A percentile compares a stretch with the other conserved stretches of the same genome.
Conservation (phyloP, 371 early-diverging fungal species). For the Mortierella sp. region DNA sequence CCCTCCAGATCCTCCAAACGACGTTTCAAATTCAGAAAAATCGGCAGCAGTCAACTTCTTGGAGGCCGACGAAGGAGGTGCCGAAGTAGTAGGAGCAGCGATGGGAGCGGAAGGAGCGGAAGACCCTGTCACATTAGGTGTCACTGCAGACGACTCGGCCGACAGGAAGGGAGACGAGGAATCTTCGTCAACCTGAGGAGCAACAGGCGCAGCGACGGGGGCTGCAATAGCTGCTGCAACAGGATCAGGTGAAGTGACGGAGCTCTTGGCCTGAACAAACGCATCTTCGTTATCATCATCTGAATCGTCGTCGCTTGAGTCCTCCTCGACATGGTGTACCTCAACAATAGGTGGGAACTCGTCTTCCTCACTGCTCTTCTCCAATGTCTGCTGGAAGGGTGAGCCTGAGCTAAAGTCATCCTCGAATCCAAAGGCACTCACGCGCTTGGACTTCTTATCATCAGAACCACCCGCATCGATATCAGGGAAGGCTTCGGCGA, state of each 20-base stretch:
- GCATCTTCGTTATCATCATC: constrained; percentile 46
- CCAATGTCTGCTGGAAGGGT: constrained; percentile 20
- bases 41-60: constrained; percentile 52
- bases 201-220: constrained; percentile 1
- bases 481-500: constrained; percentile 56
- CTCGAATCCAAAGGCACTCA: constrained; percentile 57
- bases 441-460: constrained; percentile 32
- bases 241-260: constrained; percentile 61
- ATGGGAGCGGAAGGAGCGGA: constrained; percentile 3
- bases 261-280: constrained; percentile 52
- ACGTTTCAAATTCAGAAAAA: constrained; percentile 50
- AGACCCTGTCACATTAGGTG: not conserved
- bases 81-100: constrained; percentile 5
- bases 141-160: constrained; percentile 11
- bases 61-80: constrained; percentile 18
- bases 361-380: constrained; percentile 33
- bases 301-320: constrained; percentile 51
- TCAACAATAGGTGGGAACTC: constrained; percentile 60
- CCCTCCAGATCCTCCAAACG: constrained; percentile 29
- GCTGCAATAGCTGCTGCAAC: not conserved
- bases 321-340: constrained; percentile 34
- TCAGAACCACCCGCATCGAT: constrained; percentile 34
- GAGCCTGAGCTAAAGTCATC: constrained; percentile 45
- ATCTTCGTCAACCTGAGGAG: constrained; percentile 2
- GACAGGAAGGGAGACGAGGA: constrained; percentile 14